Evolutionary conservation across 2,329 filamentous ascomycete genomes (phyloP).

Genomic region (Septoria petroselini): DNA sequence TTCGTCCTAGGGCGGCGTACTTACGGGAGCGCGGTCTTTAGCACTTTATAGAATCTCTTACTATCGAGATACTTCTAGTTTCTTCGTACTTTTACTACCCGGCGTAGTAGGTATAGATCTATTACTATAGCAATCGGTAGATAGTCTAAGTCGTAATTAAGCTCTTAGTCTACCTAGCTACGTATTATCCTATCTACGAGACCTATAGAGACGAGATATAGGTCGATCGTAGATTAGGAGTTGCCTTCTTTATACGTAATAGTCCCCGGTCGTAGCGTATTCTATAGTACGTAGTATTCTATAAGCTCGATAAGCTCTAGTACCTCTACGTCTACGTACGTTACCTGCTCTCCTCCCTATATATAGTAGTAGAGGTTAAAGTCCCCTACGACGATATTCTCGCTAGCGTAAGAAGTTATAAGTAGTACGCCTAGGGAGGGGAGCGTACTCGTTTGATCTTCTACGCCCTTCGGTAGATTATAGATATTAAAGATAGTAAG

Average conservation of each 20-base stretch:
- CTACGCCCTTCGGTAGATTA: background rate
- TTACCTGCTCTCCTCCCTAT: background rate
- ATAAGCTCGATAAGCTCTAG: conserved; percentile 4
- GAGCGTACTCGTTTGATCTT: conserved; percentile 1
- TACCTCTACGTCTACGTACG: background rate
- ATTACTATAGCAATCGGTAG: background rate
- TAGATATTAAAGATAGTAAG: conserved; percentile 6
- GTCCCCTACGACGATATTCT: conserved; percentile 3
- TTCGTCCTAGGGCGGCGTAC: background rate
- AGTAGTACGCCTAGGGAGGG: conserved; percentile 2
- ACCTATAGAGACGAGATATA: background rate
- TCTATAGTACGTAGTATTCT: background rate
- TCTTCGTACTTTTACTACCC: conserved; percentile 1
- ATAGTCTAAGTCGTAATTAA: background rate
- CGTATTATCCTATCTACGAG: conserved; percentile 1
- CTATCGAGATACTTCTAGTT: conserved; percentile 1
- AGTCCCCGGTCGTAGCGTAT: background rate
- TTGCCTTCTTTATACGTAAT: conserved; percentile 4
- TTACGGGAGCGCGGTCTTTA: background rate
- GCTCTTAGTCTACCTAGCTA: background rate
- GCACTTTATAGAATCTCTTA: background rate
- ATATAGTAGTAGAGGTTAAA: conserved; percentile 7
- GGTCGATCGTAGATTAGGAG: conserved; percentile 1
- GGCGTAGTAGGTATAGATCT: background rate
- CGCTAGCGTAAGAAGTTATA: background rate